Evolutionary conservation across 805 yeast species (phyloP), one percentile per base, ranked within the genome.

Genomic region (Saturnispora kantuleensis): DNA sequence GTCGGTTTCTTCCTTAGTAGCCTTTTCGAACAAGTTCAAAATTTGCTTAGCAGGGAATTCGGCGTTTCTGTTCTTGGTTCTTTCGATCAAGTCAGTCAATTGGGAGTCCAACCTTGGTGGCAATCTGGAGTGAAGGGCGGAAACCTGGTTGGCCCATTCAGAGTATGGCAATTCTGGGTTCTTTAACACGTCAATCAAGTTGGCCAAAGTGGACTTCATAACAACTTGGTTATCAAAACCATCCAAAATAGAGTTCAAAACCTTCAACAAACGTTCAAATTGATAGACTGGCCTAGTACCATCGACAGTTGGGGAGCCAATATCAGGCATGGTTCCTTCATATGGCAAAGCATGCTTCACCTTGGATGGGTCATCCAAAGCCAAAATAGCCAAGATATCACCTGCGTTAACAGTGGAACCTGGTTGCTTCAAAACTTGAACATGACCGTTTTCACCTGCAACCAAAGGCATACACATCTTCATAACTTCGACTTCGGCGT

Each of bases 401-500:
- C 98, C 98, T 40, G 97, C 97, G 55, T 78, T 77, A 47, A 93
- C 83, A 26, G 95, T 87, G n/a, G 97, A 83, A 43, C 99, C 99
- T 9, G 98, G 97, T 69, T 93, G 98, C 66, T 93, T 90, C 61
- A 93, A 79, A 36, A 88, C 70, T 69, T 90, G 97, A 44, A 89
- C 85, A 47, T 76, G 71, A 74, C 99, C 99, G 57, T 84, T 83
- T 64, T 90, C 98, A 64, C 81, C 86, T 16, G 97, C 90, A 58
- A 89, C 70, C 57, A 93, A 74, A 41, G 98, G 97, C 97, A 93
- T 93, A 67, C 89, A 88, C 98, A 93, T 93, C 68, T 93, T 93
- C 99, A 93, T 93, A 54, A 93, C 98, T 69, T 93, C 99, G 47
- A 93, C 96, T 69, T 93, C 98, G 35, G 98, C 98, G 59, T 78